These are phyloP conservation scores for Brassica hybrid DNA, from an alignment of 441 rosid genomes.

Conservation along the genomic window DNA sequence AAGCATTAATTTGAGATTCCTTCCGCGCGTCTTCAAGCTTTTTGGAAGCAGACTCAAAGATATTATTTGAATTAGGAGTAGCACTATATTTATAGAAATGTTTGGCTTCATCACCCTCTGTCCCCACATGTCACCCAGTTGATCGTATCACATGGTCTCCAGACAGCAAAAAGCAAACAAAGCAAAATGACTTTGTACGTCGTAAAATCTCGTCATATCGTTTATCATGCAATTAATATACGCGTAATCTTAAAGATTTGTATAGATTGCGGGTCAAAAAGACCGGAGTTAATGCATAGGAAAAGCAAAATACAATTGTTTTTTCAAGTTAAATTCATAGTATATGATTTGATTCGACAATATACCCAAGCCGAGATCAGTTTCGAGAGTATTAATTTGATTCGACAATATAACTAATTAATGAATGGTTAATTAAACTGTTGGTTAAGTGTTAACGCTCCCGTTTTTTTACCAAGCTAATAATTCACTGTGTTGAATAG, in stretches of 20 bases:
- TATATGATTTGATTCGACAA: no score
- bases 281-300: no score
- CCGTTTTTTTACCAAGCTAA: not conserved
- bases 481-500: not conserved
- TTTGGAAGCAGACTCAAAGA: constrained; percentile 27
- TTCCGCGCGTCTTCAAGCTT: constrained; percentile 30
- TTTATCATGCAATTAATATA: not conserved
- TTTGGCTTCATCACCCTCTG: constrained; percentile 11
- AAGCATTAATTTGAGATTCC: constrained; percentile 34
- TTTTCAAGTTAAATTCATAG: no score
- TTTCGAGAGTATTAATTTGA: no score
- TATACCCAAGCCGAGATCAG: no score
- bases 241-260: no score
- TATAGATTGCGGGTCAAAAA: no score
- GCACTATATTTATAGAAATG: constrained; percentile 18
- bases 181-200: not conserved
- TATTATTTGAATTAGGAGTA: constrained; percentile 20
- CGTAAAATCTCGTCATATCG: not conserved
- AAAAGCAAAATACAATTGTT: no score
- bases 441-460: no score
- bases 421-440: no score
- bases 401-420: no score
- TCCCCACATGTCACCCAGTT: constrained; percentile 3
- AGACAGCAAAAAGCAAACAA: not conserved
- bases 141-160: constrained; percentile 18